Conservation (phyloP, 2,329 filamentous ascomycete genomes). For the Nemania sp. region DNA sequence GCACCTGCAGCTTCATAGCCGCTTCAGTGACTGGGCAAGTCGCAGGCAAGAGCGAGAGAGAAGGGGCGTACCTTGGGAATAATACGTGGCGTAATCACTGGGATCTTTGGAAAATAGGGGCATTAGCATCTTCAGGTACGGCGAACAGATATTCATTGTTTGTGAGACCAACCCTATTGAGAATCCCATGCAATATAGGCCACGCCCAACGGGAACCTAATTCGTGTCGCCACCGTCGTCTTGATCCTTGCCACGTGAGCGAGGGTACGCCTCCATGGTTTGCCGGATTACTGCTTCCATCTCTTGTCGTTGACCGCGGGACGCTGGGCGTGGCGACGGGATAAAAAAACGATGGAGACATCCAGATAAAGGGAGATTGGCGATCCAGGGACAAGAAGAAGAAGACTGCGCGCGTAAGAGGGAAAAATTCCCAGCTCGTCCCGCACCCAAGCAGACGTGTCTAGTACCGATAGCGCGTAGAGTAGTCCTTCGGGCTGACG, state of each 20-base stretch:
- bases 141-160: constrained; percentile 27
- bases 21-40: not conserved
- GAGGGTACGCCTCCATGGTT: not conserved
- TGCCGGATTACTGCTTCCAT: not conserved
- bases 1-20: not conserved
- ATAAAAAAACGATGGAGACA: not conserved
- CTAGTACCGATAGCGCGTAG: constrained; percentile 40
- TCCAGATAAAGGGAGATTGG: not conserved
- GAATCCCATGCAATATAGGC: not conserved
- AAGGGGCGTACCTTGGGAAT: constrained; percentile 32
- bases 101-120: constrained; percentile 28
- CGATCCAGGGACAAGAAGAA: not conserved
- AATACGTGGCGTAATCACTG: constrained; percentile 23
- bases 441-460: not conserved
- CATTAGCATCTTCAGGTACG: constrained; percentile 40
- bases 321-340: not conserved
- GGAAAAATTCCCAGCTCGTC: not conserved
- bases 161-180: constrained; percentile 46
- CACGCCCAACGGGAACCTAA: not conserved
- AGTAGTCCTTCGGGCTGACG: constrained; percentile 84
- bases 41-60: not conserved
- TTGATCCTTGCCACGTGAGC: not conserved
- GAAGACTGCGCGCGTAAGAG: not conserved
- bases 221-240: not conserved
- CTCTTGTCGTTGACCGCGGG: no score